Conservation (phyloP, 2,329 filamentous ascomycete genomes). For the Celoporthe dispersa region DNA sequence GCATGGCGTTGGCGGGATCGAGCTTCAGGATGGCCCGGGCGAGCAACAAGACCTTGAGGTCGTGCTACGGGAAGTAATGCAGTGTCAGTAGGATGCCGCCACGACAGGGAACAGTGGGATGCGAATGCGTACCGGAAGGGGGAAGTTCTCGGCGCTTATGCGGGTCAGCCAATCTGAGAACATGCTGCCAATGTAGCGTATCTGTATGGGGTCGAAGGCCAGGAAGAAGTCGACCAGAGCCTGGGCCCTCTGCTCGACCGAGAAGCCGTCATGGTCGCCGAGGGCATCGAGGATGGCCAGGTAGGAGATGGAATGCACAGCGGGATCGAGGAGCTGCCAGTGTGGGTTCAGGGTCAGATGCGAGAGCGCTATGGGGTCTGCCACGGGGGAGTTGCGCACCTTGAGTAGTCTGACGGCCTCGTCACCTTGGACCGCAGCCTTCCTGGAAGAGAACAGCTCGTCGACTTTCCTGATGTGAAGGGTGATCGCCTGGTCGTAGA, state of each 20-base stretch:
- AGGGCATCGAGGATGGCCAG: slow-evolving; percentile 51
- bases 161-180: slow-evolving; percentile 51
- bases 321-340: slow-evolving; percentile 51
- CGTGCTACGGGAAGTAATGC: slow-evolving; percentile 42
- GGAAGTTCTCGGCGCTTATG: slow-evolving; percentile 43
- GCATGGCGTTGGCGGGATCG: slow-evolving; percentile 67
- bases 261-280: slow-evolving; percentile 39
- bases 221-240: slow-evolving; percentile 51
- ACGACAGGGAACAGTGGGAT: background rate
- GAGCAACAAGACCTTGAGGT: slow-evolving; percentile 50
- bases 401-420: slow-evolving; percentile 47
- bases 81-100: background rate
- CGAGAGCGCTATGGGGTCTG: background rate
- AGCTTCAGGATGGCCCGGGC: slow-evolving; percentile 64
- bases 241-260: slow-evolving; percentile 18
- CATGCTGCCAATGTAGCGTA: slow-evolving; percentile 52
- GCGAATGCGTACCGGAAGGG: slow-evolving; percentile 44
- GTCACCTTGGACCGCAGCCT: slow-evolving; percentile 38
- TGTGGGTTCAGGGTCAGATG: slow-evolving; percentile 1
- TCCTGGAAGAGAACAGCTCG: slow-evolving; percentile 42
- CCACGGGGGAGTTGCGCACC: slow-evolving; percentile 38
- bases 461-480: slow-evolving; percentile 45
- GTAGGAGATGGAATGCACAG: slow-evolving; percentile 56
- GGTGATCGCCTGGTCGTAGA: slow-evolving; percentile 47
- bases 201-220: slow-evolving; percentile 55